Percentiles rank a stretch among this genome's conserved stretches.
These are phyloP conservation scores for Magnolia changhungtana DNA, from an alignment of 164 flowering plant genomes.

Conservation along the genomic window DNA sequence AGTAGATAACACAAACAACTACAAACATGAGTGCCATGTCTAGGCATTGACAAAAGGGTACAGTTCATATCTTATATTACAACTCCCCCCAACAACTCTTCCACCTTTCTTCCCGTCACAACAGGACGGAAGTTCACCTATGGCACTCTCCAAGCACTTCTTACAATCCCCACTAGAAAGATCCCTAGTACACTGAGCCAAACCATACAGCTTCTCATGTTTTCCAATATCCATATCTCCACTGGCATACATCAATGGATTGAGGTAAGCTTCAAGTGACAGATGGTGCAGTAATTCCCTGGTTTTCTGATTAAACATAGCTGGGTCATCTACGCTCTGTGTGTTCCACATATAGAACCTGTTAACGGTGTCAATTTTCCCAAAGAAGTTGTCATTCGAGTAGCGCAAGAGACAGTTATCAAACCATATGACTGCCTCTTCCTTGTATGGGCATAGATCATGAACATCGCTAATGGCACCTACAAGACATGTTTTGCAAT, in stretches of 20 bases:
- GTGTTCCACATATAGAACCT: conserved; percentile 20
- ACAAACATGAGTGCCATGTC: neutral
- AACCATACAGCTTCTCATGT: conserved; percentile 29
- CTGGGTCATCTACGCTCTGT: conserved; percentile 20
- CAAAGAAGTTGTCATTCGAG: conserved; percentile 35
- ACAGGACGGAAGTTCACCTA: conserved; percentile 34
- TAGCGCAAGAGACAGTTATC: conserved; percentile 44
- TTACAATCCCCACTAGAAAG: conserved; percentile 29
- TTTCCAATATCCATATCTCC: conserved; percentile 23
- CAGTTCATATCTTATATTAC: conserved; percentile 51
- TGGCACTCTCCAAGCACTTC: conserved; percentile 37
- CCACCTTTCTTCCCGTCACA: conserved; percentile 55
- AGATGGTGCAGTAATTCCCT: conserved; percentile 23
- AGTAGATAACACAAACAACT: no score
- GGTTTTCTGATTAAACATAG: conserved; percentile 21
- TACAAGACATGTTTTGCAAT: conserved; percentile 36
- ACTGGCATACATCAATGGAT: conserved; percentile 21
- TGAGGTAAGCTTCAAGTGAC: conserved; percentile 15
- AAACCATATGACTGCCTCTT: conserved; percentile 36
- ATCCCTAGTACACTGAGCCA: conserved; percentile 53
- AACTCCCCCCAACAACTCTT: conserved; percentile 45
- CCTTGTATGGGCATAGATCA: conserved; percentile 28
- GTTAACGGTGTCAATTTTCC: conserved; percentile 20
- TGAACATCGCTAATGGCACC: conserved; percentile 25
- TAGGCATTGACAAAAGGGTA: conserved; percentile 28